Evolutionary conservation across 352 stramenopile genomes (phyloP).

Genomic region (Globisporangium camurandrum): DNA sequence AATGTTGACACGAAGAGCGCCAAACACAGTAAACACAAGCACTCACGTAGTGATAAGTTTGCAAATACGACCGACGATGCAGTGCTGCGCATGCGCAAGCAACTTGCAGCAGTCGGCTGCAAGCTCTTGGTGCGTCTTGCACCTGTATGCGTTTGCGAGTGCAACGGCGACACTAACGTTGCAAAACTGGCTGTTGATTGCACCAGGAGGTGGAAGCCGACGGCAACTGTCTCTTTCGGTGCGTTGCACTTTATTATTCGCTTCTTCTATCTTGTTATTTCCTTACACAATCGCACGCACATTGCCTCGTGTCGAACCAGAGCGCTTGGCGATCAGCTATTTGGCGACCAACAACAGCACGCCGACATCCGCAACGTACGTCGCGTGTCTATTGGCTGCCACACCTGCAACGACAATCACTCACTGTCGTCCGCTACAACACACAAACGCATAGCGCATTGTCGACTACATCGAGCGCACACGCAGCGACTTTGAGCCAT

Average conservation of each 20-base stretch:
- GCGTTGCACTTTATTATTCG: no score
- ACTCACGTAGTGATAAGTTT: no score
- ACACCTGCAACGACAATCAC: background rate
- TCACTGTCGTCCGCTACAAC: no score
- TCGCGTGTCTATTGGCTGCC: background rate
- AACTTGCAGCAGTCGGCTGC: slow-evolving; percentile 47
- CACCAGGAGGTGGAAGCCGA: slow-evolving; percentile 73
- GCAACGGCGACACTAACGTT: no score
- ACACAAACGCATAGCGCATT: slow-evolving; percentile 33
- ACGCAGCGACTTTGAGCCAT: slow-evolving; percentile 71
- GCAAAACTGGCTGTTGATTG: no score
- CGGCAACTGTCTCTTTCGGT: slow-evolving; percentile 83
- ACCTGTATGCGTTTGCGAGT: background rate
- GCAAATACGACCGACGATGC: slow-evolving; percentile 39
- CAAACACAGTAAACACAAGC: slow-evolving; percentile 26
- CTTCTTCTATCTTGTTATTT: slow-evolving; percentile 3
- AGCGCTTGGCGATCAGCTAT: slow-evolving; percentile 63
- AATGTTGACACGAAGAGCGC: slow-evolving; percentile 1
- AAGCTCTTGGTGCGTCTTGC: slow-evolving; percentile 41
- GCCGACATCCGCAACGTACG: slow-evolving; percentile 53
- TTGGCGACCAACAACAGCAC: slow-evolving; percentile 63
- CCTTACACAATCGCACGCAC: background rate
- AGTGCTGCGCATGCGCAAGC: slow-evolving; percentile 45
- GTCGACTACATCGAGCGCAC: slow-evolving; percentile 67
- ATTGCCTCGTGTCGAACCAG: no score